Evolutionary conservation across 306 rosid species (phyloP), one percentile per base, ranked within the genome.

Genomic region (Prunus kanzakura): DNA sequence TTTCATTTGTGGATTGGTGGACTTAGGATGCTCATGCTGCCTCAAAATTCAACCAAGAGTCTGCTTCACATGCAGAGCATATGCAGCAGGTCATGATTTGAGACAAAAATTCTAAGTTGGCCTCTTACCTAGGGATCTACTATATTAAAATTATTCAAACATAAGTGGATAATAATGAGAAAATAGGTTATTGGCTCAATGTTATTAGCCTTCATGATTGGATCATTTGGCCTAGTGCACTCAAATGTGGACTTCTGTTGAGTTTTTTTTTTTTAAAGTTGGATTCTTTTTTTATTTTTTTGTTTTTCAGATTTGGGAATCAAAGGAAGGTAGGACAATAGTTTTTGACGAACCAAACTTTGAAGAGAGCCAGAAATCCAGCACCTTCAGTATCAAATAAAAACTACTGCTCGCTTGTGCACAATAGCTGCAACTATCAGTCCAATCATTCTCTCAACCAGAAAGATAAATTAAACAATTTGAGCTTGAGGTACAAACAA

Each of bases 121-220:
- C 69, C 51, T 60, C 68, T 46, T 60, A 32, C 47, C 58, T 61
- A 45, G 68, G 77, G 56, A 73, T 25, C 32, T n/a, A 11, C 55
- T 43, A 15, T 8, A 16, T 54, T 52, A 2, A 12, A 10, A 56
- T 8, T 29, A 61, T 61, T 69, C 49, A 57, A 57, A 64, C 69
- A 0, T 57, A 56, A 4, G 16, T 67, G 47, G 71, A 25, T 20
- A 64, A 51, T 74, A 11, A 73, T 46, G 30, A 16, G 19, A 43
- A 11, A 54, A 41, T 20, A 56, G 49, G 63, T 75, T 70, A 69
- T 49, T 32, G 69, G 64, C 76, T 76, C 77, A 63, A 71, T 81
- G 77, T 50, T 54, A 22, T 29, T 49, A 5, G 72, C 60, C 72
- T 23, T 54, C 22, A 69, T 75, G 46, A 45, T 69, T 38, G 32